Percentiles rank a stretch among this genome's conserved stretches.
Conservation (phyloP, 1,139 yeast genomes). For the Taphrina communis region DNA sequence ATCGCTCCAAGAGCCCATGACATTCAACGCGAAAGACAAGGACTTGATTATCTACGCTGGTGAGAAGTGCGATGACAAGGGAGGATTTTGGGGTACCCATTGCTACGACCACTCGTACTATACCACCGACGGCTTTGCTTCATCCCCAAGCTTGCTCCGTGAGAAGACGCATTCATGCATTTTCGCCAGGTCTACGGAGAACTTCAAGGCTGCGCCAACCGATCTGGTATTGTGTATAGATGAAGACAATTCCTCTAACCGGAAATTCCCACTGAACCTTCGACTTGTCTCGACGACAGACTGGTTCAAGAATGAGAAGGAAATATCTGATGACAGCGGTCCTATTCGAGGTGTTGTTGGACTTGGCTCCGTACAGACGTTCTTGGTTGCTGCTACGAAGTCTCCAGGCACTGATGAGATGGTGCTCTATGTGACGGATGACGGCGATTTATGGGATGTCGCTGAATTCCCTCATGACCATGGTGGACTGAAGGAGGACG, state of each 20-base stretch:
- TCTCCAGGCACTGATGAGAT: slow-evolving; percentile 57
- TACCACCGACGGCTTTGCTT: slow-evolving; percentile 62
- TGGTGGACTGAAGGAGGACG: slow-evolving; percentile 51
- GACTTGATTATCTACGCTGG: slow-evolving; percentile 56
- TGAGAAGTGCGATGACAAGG: slow-evolving; percentile 52
- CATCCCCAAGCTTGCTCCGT: slow-evolving; percentile 54
- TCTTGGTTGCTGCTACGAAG: slow-evolving; percentile 61
- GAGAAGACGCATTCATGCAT: slow-evolving; percentile 55
- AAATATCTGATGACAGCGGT: slow-evolving; percentile 50
- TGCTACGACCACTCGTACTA: slow-evolving; percentile 58
- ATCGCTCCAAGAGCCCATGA: slow-evolving; percentile 48
- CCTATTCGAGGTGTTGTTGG: slow-evolving; percentile 55
- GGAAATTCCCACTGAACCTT: slow-evolving; percentile 54
- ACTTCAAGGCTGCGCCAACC: slow-evolving; percentile 53
- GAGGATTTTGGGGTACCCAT: slow-evolving; percentile 44
- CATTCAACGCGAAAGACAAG: slow-evolving; percentile 57
- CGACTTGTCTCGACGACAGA: slow-evolving; percentile 60
- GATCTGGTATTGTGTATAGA: slow-evolving; percentile 41
- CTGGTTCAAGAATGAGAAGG: slow-evolving; percentile 57
- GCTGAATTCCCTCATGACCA: slow-evolving; percentile 60
- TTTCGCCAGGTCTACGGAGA: slow-evolving; percentile 59
- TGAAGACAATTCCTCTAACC: slow-evolving; percentile 50
- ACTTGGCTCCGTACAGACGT: slow-evolving; percentile 59
- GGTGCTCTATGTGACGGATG: slow-evolving; percentile 63
- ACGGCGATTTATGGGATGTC: slow-evolving; percentile 60